Conservation (phyloP, 768 basidiomycete genomes). For the Phanerochaete sordida region DNA sequence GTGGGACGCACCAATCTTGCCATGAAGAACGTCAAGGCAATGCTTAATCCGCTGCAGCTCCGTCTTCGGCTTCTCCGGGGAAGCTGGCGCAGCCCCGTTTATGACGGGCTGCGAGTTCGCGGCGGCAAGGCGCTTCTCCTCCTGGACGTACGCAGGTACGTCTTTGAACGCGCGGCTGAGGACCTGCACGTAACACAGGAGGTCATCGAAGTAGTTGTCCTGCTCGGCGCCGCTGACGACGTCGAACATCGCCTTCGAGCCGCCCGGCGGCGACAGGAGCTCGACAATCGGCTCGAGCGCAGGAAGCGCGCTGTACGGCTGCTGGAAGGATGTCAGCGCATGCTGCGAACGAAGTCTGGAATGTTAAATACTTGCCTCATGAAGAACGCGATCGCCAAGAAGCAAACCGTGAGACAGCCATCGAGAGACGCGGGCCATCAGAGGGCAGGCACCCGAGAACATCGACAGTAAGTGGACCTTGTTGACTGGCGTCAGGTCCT, state of each 20-base stretch:
- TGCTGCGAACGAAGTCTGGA: neutral
- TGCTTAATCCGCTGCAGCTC: slow-evolving; percentile 44
- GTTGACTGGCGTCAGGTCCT: slow-evolving; percentile 41
- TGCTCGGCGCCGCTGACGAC: slow-evolving; percentile 44
- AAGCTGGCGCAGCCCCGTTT: neutral
- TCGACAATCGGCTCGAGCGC: slow-evolving; percentile 47
- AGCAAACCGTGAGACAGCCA: slow-evolving; percentile 54
- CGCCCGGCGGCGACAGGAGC: slow-evolving; percentile 44
- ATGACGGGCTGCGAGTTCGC: slow-evolving; percentile 1
- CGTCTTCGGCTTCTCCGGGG: slow-evolving; percentile 33
- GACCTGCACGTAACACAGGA: slow-evolving; percentile 52
- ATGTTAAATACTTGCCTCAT: slow-evolving; percentile 16
- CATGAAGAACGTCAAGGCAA: slow-evolving; percentile 51
- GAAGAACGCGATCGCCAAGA: neutral
- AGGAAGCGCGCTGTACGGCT: slow-evolving; percentile 40
- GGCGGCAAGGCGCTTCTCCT: slow-evolving; percentile 34
- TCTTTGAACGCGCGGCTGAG: slow-evolving; percentile 58
- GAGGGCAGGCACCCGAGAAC: slow-evolving; percentile 47
- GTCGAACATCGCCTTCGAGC: slow-evolving; percentile 46
- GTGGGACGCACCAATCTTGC: slow-evolving; percentile 58
- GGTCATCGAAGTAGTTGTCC: slow-evolving; percentile 53
- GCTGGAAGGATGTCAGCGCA: slow-evolving; percentile 27
- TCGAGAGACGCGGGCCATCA: slow-evolving; percentile 52
- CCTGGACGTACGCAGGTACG: slow-evolving; percentile 50
- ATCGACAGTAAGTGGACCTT: slow-evolving; percentile 48